These are phyloP conservation scores for Populus davidiana DNA, from an alignment of 345 rosid genomes.

Conservation along the genomic window DNA sequence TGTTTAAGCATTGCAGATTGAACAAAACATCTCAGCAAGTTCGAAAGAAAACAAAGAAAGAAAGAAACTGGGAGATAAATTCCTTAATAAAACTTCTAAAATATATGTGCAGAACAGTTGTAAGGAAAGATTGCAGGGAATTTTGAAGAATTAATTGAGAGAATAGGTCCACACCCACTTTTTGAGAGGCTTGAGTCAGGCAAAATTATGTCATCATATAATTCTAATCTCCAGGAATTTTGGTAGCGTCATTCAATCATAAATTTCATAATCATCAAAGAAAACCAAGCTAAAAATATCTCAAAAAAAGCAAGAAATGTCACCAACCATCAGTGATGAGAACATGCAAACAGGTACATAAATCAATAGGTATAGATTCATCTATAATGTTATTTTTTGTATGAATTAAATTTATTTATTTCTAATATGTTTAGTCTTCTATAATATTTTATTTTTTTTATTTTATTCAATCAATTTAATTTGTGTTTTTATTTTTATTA, in stretches of 20 bases:
- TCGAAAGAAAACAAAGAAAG: not conserved
- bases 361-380: no score
- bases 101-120: not conserved
- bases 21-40: not conserved
- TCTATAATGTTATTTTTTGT: no score
- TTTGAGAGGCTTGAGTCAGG: no score
- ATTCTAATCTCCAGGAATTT: not conserved
- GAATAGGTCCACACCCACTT: no score
- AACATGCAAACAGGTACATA: not conserved
- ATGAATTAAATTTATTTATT: no score
- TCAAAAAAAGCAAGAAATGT: no score
- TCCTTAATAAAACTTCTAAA: no score
- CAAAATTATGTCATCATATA: not conserved
- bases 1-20: not conserved
- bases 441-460: no score
- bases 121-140: not conserved
- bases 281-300: no score
- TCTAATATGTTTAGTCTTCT: no score
- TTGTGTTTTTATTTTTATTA: accelerated
- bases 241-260: not conserved
- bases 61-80: not conserved
- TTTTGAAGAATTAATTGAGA: not conserved
- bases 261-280: not conserved
- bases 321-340: not conserved
- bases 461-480: no score